phyloP scores from a whole-genome alignment of 208 protist genomes.

The Lotmaria passim region DNA sequence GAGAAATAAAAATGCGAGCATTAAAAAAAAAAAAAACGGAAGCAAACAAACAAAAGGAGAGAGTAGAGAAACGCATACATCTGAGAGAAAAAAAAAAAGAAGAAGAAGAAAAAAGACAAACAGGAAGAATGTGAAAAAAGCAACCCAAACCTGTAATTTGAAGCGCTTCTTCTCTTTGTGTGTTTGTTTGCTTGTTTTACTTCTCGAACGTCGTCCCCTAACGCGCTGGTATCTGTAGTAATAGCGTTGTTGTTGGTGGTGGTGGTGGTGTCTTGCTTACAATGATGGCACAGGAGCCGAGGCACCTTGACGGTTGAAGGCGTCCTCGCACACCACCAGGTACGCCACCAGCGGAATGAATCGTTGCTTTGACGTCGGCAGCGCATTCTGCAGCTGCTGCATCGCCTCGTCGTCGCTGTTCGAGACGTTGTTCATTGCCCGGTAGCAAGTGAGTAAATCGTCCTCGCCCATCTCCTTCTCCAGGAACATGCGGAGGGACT shows the following conservation, averaged over 20 bases:
- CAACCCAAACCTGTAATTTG: too few relatives aligned
- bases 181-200: too few relatives aligned
- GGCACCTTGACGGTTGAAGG: constrained; percentile 74
- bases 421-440: constrained; percentile 80
- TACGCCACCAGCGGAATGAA: constrained; percentile 86
- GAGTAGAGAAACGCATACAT: background rate
- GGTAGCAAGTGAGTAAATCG: constrained; percentile 71
- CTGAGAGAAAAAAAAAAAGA: constrained; percentile 11
- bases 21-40: background rate
- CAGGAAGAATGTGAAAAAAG: constrained; percentile 18
- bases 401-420: constrained; percentile 77
- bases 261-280: too few relatives aligned
- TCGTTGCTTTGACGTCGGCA: constrained; percentile 71
- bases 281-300: constrained; percentile 6
- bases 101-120: background rate
- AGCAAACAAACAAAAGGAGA: background rate
- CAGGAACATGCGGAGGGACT: constrained; percentile 89
- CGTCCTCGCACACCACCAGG: constrained; percentile 87
- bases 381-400: constrained; percentile 54
- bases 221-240: too few relatives aligned
- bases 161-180: too few relatives aligned
- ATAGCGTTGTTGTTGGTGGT: too few relatives aligned
- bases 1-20: too few relatives aligned
- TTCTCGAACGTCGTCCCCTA: too few relatives aligned
- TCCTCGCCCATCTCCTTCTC: constrained; percentile 84